Evolutionary conservation across 2,329 filamentous ascomycete species (phyloP).

Genomic region (Diaporthe batatas): DNA sequence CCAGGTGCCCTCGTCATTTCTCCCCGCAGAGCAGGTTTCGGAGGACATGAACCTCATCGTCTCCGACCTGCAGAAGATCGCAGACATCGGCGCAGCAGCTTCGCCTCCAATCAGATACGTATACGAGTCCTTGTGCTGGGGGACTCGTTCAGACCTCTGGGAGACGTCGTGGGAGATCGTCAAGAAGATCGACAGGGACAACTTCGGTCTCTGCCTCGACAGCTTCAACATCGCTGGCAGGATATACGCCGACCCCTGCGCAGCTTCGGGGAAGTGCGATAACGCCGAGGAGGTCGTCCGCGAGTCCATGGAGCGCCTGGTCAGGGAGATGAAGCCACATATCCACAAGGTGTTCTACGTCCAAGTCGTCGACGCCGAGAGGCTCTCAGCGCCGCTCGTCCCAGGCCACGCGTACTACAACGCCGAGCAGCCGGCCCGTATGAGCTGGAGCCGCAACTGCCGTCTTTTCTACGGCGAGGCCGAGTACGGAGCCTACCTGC

Average conservation of each 20-base stretch:
- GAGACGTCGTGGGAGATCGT: slow-evolving; percentile 79
- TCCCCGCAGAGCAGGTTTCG: slow-evolving; percentile 61
- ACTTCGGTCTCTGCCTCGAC: slow-evolving; percentile 83
- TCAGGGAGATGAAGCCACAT: slow-evolving; percentile 63
- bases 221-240: slow-evolving; percentile 82
- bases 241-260: slow-evolving; percentile 77
- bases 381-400: slow-evolving; percentile 68
- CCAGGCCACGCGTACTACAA: slow-evolving; percentile 70
- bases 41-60: slow-evolving; percentile 68
- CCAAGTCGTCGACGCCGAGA: slow-evolving; percentile 81
- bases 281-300: slow-evolving; percentile 69
- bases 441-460: slow-evolving; percentile 86
- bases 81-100: slow-evolving; percentile 74
- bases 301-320: slow-evolving; percentile 67
- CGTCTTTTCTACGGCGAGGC: slow-evolving; percentile 76
- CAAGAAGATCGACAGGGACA: slow-evolving; percentile 72
- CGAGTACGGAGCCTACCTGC: slow-evolving; percentile 75
- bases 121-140: slow-evolving; percentile 82
- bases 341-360: slow-evolving; percentile 79
- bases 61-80: slow-evolving; percentile 72
- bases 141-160: slow-evolving; percentile 78
- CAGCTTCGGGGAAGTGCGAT: slow-evolving; percentile 61
- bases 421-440: slow-evolving; percentile 69
- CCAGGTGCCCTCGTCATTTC: slow-evolving; percentile 79
- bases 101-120: slow-evolving; percentile 74